Percentiles rank a stretch among this genome's conserved stretches.
These are phyloP conservation scores for Eucalyptus shirleyi DNA, from an alignment of 345 rosid species.

Conservation along the genomic window DNA sequence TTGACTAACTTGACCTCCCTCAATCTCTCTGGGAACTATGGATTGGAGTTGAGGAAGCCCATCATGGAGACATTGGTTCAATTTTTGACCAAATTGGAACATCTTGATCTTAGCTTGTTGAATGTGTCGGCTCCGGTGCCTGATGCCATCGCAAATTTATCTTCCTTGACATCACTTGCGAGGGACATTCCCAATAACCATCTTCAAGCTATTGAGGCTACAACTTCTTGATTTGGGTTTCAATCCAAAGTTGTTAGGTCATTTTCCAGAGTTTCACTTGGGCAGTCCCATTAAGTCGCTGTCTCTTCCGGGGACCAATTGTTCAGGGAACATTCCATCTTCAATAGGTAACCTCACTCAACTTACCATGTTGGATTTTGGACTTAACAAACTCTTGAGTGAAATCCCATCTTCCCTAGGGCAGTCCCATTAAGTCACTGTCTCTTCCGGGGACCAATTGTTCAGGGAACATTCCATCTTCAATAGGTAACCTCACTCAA, in stretches of 20 bases:
- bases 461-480: neutral
- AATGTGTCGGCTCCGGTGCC: neutral
- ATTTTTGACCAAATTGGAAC: neutral
- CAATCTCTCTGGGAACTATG: neutral
- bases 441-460: neutral
- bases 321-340: neutral
- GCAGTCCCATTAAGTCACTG: no score
- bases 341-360: neutral
- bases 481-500: neutral
- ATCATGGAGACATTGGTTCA: neutral
- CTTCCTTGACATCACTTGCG: neutral
- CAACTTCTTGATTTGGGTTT: neutral
- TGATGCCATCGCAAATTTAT: neutral
- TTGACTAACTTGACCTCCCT: neutral
- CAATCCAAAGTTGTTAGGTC: neutral
- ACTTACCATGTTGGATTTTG: neutral
- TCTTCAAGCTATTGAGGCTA: neutral
- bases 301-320: neutral
- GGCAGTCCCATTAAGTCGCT: no score
- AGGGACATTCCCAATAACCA: neutral
- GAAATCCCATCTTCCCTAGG: no score
- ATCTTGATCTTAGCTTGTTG: neutral
- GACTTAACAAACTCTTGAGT: neutral
- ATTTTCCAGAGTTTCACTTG: constrained; percentile 1
- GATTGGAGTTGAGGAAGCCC: neutral